phyloP scores from a whole-genome alignment of 805 yeast genomes.

The Cyberlindnera nakhonratchasimensis region DNA sequence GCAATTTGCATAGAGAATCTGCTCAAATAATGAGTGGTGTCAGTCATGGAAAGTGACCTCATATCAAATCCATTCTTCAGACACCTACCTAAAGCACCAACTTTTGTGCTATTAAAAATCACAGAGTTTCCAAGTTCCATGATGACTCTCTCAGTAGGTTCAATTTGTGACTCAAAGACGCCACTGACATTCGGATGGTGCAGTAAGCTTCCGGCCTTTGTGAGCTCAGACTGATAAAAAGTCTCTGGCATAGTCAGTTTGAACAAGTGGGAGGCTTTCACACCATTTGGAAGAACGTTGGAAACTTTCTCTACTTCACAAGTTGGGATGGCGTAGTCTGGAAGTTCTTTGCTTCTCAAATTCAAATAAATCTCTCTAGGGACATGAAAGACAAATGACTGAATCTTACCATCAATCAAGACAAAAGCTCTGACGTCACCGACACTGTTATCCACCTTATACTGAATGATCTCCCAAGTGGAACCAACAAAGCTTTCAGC shows the following conservation, averaged over 20 bases:
- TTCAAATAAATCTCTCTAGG: conserved; percentile 68
- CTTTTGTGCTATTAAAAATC: conserved; percentile 59
- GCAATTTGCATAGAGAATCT: conserved; percentile 54
- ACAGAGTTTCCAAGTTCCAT: conserved; percentile 76
- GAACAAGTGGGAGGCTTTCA: conserved; percentile 47
- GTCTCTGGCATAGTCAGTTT: conserved; percentile 67
- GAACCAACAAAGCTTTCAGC: conserved; percentile 76
- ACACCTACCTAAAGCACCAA: conserved; percentile 86
- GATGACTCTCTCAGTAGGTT: conserved; percentile 66
- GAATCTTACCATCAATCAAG: conserved; percentile 66
- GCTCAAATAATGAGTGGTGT: conserved; percentile 50
- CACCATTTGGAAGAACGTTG: conserved; percentile 69
- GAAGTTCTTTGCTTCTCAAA: conserved; percentile 31
- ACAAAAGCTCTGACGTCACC: conserved; percentile 81
- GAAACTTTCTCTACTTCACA: conserved; percentile 56
- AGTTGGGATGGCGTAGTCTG: conserved; percentile 41
- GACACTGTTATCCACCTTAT: conserved; percentile 52
- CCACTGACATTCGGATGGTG: conserved; percentile 61
- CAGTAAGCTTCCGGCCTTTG: conserved; percentile 58
- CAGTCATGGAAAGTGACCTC: conserved; percentile 47
- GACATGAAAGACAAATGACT: conserved; percentile 65
- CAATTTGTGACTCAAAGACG: conserved; percentile 72
- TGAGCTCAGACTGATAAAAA: conserved; percentile 50
- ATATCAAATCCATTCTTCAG: conserved; percentile 79
- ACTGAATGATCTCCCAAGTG: conserved; percentile 83